These are phyloP conservation scores for Pyracantha coccinea DNA, from an alignment of 331 rosid species.

Conservation along the genomic window DNA sequence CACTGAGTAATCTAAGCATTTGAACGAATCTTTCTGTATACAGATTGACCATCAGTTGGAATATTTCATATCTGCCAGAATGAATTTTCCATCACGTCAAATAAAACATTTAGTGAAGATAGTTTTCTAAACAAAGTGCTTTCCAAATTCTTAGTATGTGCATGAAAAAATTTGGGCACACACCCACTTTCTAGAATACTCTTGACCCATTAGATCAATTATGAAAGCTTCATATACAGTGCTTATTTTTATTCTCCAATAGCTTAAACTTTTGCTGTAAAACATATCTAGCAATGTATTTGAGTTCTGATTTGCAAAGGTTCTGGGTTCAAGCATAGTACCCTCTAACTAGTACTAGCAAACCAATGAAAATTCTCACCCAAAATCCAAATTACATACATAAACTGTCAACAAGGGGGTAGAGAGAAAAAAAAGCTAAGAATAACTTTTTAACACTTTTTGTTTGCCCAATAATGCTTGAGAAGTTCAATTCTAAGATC, in stretches of 20 bases:
- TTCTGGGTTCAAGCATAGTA: not conserved
- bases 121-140: not conserved
- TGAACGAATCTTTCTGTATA: slow-evolving; percentile 96
- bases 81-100: not conserved
- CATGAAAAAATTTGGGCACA: not conserved
- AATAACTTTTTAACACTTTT: not conserved
- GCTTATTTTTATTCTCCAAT: not conserved
- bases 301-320: not conserved
- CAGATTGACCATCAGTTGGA: slow-evolving; percentile 93
- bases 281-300: not conserved
- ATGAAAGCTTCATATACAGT: not conserved
- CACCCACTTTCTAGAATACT: not conserved
- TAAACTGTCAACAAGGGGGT: not conserved
- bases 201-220: not conserved
- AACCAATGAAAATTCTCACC: not conserved
- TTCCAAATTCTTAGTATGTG: not conserved
- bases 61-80: slow-evolving; percentile 86
- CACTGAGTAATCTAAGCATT: slow-evolving; percentile 94
- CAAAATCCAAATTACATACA: not conserved
- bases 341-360: not conserved
- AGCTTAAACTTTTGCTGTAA: not conserved
- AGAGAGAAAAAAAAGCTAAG: not conserved
- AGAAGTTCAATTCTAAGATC: not conserved
- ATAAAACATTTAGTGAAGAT: slow-evolving; percentile 1
- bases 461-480: not conserved